Conservation (phyloP, 1,284 basidiomycete species). For the Trametes polyzona region DNA sequence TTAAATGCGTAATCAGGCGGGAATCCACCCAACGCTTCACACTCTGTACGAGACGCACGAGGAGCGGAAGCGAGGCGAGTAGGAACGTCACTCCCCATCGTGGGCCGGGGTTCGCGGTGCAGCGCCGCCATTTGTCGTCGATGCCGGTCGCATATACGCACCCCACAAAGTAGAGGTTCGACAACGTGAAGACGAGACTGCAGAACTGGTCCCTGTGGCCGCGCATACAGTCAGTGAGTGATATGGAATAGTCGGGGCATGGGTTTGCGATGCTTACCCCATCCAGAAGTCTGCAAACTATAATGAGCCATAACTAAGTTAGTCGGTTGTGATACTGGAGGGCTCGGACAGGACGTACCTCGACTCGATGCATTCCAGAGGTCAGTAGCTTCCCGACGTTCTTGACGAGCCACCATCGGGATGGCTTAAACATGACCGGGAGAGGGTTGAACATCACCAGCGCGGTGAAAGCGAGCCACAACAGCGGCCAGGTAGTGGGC, state of each 20-base stretch:
- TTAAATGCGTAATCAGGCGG: conserved; percentile 72
- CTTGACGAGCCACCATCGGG: conserved; percentile 82
- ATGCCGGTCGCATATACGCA: conserved; percentile 73
- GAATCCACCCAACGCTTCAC: conserved; percentile 87
- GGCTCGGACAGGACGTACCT: conserved; percentile 53
- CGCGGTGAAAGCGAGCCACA: conserved; percentile 76
- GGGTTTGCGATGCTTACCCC: conserved; percentile 52
- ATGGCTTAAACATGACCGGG: conserved; percentile 63
- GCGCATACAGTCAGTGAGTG: conserved; percentile 31
- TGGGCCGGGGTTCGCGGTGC: conserved; percentile 38
- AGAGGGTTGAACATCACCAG: conserved; percentile 80
- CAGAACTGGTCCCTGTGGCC: conserved; percentile 79
- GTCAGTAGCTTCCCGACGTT: conserved; percentile 65
- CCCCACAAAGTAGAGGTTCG: conserved; percentile 72
- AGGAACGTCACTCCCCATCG: conserved; percentile 66
- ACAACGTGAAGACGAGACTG: conserved; percentile 75
- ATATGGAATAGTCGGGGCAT: neutral
- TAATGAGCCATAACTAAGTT: neutral
- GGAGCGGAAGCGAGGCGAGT: conserved; percentile 62
- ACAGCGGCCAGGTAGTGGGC: conserved; percentile 77
- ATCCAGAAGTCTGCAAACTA: conserved; percentile 85
- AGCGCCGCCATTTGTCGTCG: conserved; percentile 49
- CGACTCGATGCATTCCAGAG: conserved; percentile 76
- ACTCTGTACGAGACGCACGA: conserved; percentile 84
- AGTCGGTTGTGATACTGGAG: neutral